Percentiles rank a stretch among this genome's conserved stretches.
These are phyloP conservation scores for Colletotrichum agaves DNA, from an alignment of 2,329 filamentous ascomycete species.

Conservation along the genomic window DNA sequence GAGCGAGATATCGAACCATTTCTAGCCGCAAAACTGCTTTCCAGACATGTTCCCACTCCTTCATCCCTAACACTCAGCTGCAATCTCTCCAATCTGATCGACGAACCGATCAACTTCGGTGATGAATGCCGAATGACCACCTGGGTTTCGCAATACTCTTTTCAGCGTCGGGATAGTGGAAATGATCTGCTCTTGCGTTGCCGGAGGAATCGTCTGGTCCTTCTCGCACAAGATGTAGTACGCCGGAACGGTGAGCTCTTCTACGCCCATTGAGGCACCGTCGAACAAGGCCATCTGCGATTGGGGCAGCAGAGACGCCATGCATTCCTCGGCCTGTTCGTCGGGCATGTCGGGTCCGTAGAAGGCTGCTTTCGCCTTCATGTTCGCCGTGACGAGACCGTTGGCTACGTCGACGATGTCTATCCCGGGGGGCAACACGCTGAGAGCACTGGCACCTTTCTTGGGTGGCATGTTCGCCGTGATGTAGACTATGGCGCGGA, in stretches of 20 bases:
- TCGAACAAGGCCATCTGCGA: constrained; percentile 6
- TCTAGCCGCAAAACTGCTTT: too few relatives aligned
- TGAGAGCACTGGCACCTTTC: constrained; percentile 13
- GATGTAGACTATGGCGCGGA: constrained; percentile 6
- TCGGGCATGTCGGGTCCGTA: constrained; percentile 26
- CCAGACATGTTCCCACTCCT: too few relatives aligned
- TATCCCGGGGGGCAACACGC: constrained; percentile 13
- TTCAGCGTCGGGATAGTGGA: constrained; percentile 9
- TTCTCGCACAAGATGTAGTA: constrained; percentile 29
- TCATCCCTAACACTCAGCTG: not conserved
- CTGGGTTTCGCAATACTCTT: constrained; percentile 18
- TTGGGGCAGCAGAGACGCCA: constrained; percentile 16
- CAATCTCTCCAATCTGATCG: constrained; percentile 14
- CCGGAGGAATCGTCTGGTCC: constrained; percentile 11
- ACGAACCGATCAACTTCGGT: constrained; percentile 17
- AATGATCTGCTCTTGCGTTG: constrained; percentile 13
- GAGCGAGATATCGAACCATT: too few relatives aligned
- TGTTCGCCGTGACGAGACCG: constrained; percentile 11
- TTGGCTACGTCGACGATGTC: constrained; percentile 10
- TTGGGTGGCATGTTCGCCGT: constrained; percentile 18
- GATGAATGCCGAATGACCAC: constrained; percentile 19
- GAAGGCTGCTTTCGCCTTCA: constrained; percentile 16
- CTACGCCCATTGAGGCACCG: not conserved
- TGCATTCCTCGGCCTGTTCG: not conserved
- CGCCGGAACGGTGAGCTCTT: constrained; percentile 2